A percentile compares a stretch with the other conserved stretches of the same genome.
phyloP scores from a whole-genome alignment of 441 rosid species.

The Bruguiera hainesii region DNA sequence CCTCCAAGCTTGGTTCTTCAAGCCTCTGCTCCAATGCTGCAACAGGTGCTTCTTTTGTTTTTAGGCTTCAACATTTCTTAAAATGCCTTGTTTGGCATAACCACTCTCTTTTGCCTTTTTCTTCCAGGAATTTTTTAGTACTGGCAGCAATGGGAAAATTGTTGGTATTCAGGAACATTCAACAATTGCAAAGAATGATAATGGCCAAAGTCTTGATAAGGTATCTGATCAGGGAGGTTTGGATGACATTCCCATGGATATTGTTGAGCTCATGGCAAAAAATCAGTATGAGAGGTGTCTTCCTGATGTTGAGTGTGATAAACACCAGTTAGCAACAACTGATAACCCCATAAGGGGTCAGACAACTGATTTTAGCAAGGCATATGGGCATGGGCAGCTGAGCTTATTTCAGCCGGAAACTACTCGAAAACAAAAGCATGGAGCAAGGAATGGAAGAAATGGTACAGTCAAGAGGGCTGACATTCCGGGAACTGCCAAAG shows the following conservation, averaged over 20 bases:
- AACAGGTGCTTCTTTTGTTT: not conserved
- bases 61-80: not conserved
- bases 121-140: slow-evolving; percentile 50
- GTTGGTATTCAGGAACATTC: slow-evolving; percentile 34
- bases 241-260: slow-evolving; percentile 95
- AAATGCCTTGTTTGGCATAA: slow-evolving; percentile 10
- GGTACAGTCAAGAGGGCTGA: slow-evolving; percentile 31
- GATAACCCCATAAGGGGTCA: slow-evolving; percentile 29
- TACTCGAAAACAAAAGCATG: slow-evolving; percentile 34
- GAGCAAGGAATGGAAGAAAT: slow-evolving; percentile 39
- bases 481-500: slow-evolving; percentile 29
- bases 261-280: slow-evolving; percentile 94
- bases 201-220: slow-evolving; percentile 38
- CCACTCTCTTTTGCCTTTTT: slow-evolving; percentile 17
- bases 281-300: slow-evolving; percentile 91
- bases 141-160: slow-evolving; percentile 40
- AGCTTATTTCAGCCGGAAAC: slow-evolving; percentile 40
- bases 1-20: no score
- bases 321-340: slow-evolving; percentile 32
- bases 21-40: no score
- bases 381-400: slow-evolving; percentile 33
- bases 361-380: slow-evolving; percentile 44
- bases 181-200: slow-evolving; percentile 31
- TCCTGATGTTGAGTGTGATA: slow-evolving; percentile 59
- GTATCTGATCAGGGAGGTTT: slow-evolving; percentile 46